phyloP scores from a whole-genome alignment of 441 rosid species.

The Pelargonium australe region DNA sequence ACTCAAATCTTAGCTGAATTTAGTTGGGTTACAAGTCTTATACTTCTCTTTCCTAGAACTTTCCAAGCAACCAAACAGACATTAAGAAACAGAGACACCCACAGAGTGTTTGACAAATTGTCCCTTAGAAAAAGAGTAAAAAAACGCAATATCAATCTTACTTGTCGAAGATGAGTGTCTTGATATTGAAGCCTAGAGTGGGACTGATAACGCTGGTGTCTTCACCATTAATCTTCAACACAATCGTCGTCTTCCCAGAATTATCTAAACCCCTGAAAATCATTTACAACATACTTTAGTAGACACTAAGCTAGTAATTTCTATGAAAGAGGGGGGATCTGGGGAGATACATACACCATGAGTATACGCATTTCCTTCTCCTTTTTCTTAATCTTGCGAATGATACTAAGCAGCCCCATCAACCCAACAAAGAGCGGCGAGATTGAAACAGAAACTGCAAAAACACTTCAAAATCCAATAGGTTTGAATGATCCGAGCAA shows the following conservation, averaged over 20 bases:
- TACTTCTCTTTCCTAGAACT: too few species aligned
- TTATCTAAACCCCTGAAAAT: constrained; percentile 37
- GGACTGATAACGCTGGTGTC: constrained; percentile 88
- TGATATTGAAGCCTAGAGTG: constrained; percentile 92
- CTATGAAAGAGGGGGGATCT: neutral
- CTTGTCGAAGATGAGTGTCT: constrained; percentile 42
- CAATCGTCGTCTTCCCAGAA: constrained; percentile 92
- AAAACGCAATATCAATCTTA: neutral
- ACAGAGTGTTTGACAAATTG: neutral
- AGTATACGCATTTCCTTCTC: constrained; percentile 97
- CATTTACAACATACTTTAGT: neutral
- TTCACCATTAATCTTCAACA: constrained; percentile 87
- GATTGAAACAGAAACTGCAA: too few species aligned
- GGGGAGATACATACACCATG: constrained; percentile 66
- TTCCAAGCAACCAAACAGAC: neutral
- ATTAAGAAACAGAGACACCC: neutral
- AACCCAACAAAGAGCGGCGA: neutral
- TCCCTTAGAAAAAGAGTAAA: neutral
- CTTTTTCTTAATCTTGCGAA: constrained; percentile 81
- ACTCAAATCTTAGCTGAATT: too few species aligned
- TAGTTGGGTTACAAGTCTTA: too few species aligned
- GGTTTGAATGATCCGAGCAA: too few species aligned
- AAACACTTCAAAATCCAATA: too few species aligned
- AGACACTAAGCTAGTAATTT: too few species aligned
- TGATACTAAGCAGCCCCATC: constrained; percentile 85